Evolutionary conservation across 768 basidiomycete species (phyloP), one percentile per base, ranked within the genome.

Genomic region (Pseudohyphozyma bogoriensis): DNA sequence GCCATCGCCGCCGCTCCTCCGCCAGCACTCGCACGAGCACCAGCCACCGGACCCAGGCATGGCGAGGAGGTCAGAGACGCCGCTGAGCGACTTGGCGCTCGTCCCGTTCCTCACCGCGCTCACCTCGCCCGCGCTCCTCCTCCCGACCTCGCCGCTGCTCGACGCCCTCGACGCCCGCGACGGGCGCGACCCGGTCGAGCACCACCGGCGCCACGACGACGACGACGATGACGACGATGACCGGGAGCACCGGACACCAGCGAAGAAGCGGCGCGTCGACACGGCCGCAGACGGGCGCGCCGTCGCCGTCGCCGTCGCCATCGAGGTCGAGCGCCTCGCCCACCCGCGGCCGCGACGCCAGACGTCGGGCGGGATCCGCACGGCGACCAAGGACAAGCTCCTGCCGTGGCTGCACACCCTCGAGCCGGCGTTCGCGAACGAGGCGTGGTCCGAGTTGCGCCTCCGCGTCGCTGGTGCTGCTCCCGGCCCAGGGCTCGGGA

Each of bases 71-170:
- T n/a, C n/a, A n/a, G n/a, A n/a, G n/a, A n/a, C n/a, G n/a, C n/a
- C n/a, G n/a, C n/a, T n/a, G n/a, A n/a, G n/a, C n/a, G n/a, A n/a
- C 20, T n/a, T 56, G 8, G 40, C 63, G 13, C 63, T 64, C 51
- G 45, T 64, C 13, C 36, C 63, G 16, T 64, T 57, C 63, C 51
- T 64, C 22, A 16, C 45, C 18, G 32, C 39, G 12, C 35, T 51
- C 7, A 58, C 63, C 4, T 32, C 13, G 0, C 63, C 63, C 0
- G 20, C 55, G 32, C 46, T 60, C 56, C 55, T 64, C 24, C 59
- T 64, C 35, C 51, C 59, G 0, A n/a, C 56, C 8, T 26, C 51
- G 3, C 59, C 59, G n/a, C 59, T 64, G 33, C 55, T 56, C 51
- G 51, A 51, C 26, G 55, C 59, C 15, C 54, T 63, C 47, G n/a